Evolutionary conservation across 495 filamentous ascomycete genomes (phyloP), one percentile per base, ranked within the genome.

Genomic region (Letharia lupina): DNA sequence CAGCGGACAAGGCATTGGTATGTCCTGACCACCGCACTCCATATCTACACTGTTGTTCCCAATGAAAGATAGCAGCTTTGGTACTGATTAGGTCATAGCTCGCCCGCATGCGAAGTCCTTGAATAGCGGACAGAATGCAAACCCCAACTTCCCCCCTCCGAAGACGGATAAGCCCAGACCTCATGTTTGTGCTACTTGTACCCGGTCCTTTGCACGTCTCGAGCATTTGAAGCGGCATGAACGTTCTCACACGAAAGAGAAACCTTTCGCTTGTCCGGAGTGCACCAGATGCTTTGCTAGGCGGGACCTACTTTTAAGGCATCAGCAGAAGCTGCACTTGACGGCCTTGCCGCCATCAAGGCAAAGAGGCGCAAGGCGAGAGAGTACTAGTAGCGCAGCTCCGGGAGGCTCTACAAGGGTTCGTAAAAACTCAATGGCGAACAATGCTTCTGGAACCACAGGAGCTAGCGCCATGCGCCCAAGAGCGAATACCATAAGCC

Each of bases 291-390:
- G 94, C 81, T 99, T 99, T 79, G 94, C 94, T 41, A 86, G 94
- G 44, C 85, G 94, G 65, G 94, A 99, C 75, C 77, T 99, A 66
- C 84, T 99, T 63, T 80, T 99, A 65, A 85, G 94, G 39, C 94
- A 99, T 77, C 94, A 99, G 79, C 94, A 99, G 81, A 99, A 99
- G 81, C 83, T 99, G 18, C 94, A 99, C 73, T 90, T 96, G 87
- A 95, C 91, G n/a, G 89, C 89, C 2, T 91, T 92, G 1, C 88
- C 94, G 9, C 92, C 93, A 45, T 91, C 91, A 57, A 85, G 92
- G 65, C 91, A 93, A 45, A 83, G 92, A 72, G 92, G 89, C 75
- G 87, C 84, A 65, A 84, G 86, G 58, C 74, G 88, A 62, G 93
- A 98, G 75, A 92, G 95, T 77, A 89, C 90, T 15, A 87, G 84